Conservation (phyloP, 805 yeast genomes). For the Metschnikowia corniflorae region DNA sequence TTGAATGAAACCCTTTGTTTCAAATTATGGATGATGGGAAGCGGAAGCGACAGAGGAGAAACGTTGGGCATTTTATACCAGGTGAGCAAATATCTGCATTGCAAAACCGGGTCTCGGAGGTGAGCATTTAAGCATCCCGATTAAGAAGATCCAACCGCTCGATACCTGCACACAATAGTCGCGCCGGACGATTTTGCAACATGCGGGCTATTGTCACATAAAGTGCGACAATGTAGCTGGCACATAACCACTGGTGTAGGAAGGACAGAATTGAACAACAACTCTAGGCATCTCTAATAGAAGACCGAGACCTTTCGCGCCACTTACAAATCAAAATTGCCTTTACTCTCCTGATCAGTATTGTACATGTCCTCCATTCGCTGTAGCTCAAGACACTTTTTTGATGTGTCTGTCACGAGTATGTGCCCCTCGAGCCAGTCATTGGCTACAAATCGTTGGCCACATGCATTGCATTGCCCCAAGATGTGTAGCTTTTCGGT, state of each 20-base stretch:
- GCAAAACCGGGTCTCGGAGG: not conserved
- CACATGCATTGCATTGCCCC: conserved; percentile 47
- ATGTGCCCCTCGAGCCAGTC: conserved; percentile 59
- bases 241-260: too few relatives aligned
- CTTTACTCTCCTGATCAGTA: conserved; percentile 6
- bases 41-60: too few relatives aligned
- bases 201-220: not conserved
- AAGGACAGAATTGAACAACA: too few relatives aligned
- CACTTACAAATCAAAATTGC: too few relatives aligned
- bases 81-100: conserved; percentile 6
- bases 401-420: conserved; percentile 22
- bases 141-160: conserved; percentile 4
- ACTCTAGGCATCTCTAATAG: too few relatives aligned
- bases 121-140: conserved; percentile 13
- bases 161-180: conserved; percentile 1
- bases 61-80: not conserved
- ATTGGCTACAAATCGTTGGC: conserved; percentile 43
- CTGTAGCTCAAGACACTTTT: conserved; percentile 9
- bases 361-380: conserved; percentile 5
- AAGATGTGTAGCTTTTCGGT: conserved; percentile 38
- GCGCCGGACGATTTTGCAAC: not conserved
- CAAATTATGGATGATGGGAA: too few relatives aligned
- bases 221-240: not conserved
- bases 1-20: too few relatives aligned
- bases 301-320: too few relatives aligned